Evolutionary conservation across 371 early-diverging fungal species (phyloP), one percentile per base, ranked within the genome.

Genomic region (Globomyces sp.): DNA sequence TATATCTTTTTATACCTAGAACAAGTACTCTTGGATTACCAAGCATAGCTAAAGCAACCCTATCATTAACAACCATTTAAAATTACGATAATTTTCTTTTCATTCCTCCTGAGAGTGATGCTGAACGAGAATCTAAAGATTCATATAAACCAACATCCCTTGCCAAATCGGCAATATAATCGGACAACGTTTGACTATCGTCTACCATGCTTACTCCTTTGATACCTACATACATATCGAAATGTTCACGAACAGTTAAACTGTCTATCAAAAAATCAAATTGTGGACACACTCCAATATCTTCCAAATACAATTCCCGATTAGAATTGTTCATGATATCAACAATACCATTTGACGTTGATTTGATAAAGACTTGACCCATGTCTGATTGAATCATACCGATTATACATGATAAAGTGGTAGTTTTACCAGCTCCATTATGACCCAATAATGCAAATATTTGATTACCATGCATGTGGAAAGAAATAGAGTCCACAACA

Each of bases 401-500:
- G 3, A 86, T 87, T 66, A 90, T 63, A 45, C 87, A 86, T 48
- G 76, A 73, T 42, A 90, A 86, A 57, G 87, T 55, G 1, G 89
- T 65, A 6, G 65, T 37, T 36, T 65, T 65, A 48, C 65, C 65
- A 39, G 65, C 65, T n/a, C 65, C 65, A 39, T 65, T 65, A 6
- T 60, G 65, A 6, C 65, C 65, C 44, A 65, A 48, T 6, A 65
- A 48, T 2, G 64, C 65, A 2, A 65, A 65, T 13, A 46, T 13
- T 39, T 24, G 24, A 24, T 24, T 24, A 24, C 24, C 24, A 24
- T 24, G 24, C 24, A 24, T 24, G 24, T 24, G 0, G 24, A 24
- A 24, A 24, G 24, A 24, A 24, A 24, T 24, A 24, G 24, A 24
- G 24, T 24, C 24, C 24, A 24, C 24, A 24, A 24, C 24, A 24